These are phyloP conservation scores for Coemansia sp. DNA, from an alignment of 192 early-diverging fungal genomes.

Conservation along the genomic window DNA sequence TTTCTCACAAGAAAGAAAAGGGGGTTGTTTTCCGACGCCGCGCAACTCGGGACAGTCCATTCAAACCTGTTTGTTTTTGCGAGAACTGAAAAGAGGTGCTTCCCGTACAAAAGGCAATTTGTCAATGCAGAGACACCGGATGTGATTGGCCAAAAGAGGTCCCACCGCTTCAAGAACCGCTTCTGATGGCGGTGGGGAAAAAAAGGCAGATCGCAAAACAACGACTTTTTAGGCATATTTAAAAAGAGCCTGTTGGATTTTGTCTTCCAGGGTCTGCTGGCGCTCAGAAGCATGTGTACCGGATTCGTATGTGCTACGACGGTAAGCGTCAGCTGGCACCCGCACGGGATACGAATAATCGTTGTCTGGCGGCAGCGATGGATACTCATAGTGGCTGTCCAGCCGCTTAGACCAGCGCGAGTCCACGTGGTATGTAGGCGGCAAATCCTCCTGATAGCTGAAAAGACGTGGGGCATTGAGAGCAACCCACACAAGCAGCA, in stretches of 20 bases:
- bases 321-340: not conserved
- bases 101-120: too few relatives aligned
- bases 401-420: constrained; percentile 2
- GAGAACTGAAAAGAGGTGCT: too few relatives aligned
- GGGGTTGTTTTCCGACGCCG: too few relatives aligned
- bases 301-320: constrained; percentile 2
- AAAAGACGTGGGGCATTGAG: constrained; percentile 25
- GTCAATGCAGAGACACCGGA: too few relatives aligned
- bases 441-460: not conserved
- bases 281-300: not conserved
- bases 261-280: constrained; percentile 4
- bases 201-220: not conserved
- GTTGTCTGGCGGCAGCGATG: constrained; percentile 14
- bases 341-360: constrained; percentile 20
- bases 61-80: too few relatives aligned
- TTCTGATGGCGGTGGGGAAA: too few relatives aligned
- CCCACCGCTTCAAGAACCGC: too few relatives aligned
- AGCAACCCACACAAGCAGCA: constrained; percentile 28
- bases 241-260: constrained; percentile 23
- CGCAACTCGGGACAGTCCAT: too few relatives aligned
- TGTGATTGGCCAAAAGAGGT: too few relatives aligned
- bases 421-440: not conserved
- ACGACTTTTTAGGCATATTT: constrained; percentile 11
- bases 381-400: constrained; percentile 23
- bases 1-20: too few relatives aligned